These are phyloP conservation scores for Gremmenia infestans DNA, from an alignment of 2,329 filamentous ascomycete genomes.

Conservation along the genomic window DNA sequence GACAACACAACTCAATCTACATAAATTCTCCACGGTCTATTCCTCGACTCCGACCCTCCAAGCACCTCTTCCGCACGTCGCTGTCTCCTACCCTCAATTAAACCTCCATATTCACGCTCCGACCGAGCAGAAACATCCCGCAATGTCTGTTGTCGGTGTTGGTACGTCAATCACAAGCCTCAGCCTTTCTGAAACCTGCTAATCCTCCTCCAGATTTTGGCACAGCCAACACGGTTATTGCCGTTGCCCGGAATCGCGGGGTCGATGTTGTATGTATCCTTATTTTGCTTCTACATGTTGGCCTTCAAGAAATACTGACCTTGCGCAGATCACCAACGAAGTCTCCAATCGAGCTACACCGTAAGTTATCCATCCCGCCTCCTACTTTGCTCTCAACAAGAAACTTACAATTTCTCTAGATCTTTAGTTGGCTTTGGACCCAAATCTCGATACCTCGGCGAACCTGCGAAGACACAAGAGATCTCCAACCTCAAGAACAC, in stretches of 20 bases:
- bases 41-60: background rate
- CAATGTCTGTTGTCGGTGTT: conserved; percentile 3
- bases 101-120: background rate
- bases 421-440: conserved; percentile 93
- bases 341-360: conserved; percentile 97
- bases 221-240: conserved; percentile 93
- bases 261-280: conserved; percentile 85
- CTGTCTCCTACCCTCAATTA: background rate
- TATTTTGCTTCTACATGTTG: conserved; percentile 33
- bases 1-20: background rate
- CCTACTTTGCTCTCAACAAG: background rate
- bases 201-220: conserved; percentile 64
- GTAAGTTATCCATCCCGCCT: conserved; percentile 53
- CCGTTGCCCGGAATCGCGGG: conserved; percentile 95
- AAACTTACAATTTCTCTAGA: conserved; percentile 41
- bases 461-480: conserved; percentile 96
- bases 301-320: conserved; percentile 30
- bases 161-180: conserved; percentile 16
- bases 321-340: conserved; percentile 85
- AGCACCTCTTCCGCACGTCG: background rate
- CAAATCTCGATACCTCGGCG: conserved; percentile 89
- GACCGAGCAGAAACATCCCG: background rate
- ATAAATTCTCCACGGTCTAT: background rate
- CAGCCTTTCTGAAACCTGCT: background rate
- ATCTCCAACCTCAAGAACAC: conserved; percentile 99